A percentile compares a stretch with the other conserved stretches of the same genome.
Conservation (phyloP, 495 filamentous ascomycete genomes). For the Penicillium egyptiacum region DNA sequence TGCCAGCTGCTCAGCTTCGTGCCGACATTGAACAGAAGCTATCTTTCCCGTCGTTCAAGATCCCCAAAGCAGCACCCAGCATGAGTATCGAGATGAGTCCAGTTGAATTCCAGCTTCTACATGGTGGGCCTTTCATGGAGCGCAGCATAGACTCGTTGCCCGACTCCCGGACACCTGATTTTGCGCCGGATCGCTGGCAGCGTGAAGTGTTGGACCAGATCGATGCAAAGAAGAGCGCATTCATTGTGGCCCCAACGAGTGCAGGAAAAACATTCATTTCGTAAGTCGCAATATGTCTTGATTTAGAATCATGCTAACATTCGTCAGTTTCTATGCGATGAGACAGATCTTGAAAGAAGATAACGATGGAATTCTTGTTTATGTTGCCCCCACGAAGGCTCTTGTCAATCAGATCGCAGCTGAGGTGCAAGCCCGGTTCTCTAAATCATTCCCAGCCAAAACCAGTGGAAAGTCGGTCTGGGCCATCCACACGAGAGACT, state of each 20-base stretch:
- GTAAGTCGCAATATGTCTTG: conserved; percentile 16
- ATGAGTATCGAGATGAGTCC: conserved; percentile 28
- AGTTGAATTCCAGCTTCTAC: conserved; percentile 60
- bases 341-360: conserved; percentile 65
- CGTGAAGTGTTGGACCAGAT: conserved; percentile 69
- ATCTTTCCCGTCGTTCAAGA: conserved; percentile 36
- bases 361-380: conserved; percentile 69
- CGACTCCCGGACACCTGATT: conserved; percentile 62
- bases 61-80: conserved; percentile 8
- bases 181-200: conserved; percentile 77
- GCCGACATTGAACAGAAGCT: conserved; percentile 19
- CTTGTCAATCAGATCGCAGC: conserved; percentile 82
- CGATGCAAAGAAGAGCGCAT: conserved; percentile 64
- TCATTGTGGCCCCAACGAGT: conserved; percentile 76
- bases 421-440: conserved; percentile 67
- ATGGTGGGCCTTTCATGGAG: conserved; percentile 74
- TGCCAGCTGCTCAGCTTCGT: conserved; percentile 19
- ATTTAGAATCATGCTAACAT: not conserved
- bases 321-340: conserved; percentile 71
- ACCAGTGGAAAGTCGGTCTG: conserved; percentile 65
- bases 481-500: conserved; percentile 76
- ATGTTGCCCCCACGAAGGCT: conserved; percentile 80
- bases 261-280: conserved; percentile 64
- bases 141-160: conserved; percentile 65
- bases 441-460: conserved; percentile 53